A percentile compares a stretch with the other conserved stretches of the same genome.
phyloP scores from a whole-genome alignment of 495 filamentous ascomycete genomes.

The Annulohypoxylon bovei region DNA sequence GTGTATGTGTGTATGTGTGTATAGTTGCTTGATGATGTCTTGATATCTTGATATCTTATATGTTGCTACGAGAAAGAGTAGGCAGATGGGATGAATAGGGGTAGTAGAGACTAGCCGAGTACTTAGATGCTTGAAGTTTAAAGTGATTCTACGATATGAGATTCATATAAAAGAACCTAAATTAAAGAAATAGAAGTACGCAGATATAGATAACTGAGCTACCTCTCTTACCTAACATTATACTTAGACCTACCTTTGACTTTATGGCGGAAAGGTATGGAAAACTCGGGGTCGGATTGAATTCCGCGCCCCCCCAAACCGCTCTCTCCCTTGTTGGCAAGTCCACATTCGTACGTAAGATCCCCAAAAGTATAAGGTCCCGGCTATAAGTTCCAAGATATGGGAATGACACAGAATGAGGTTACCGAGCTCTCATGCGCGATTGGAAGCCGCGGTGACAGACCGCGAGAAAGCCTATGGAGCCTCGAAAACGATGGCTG shows the following conservation, averaged over 20 bases:
- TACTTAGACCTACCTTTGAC: constrained; percentile 2
- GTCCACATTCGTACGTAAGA: constrained; percentile 14
- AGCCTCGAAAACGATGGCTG: constrained; percentile 1
- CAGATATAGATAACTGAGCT: neutral
- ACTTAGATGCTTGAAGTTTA: neutral
- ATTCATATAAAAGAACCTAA: neutral
- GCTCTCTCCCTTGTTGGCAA: neutral
- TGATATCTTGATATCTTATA: neutral
- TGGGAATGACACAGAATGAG: no score
- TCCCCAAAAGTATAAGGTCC: neutral
- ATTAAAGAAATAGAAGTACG: constrained; percentile 2
- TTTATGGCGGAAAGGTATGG: constrained; percentile 26
- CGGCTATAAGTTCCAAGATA: neutral
- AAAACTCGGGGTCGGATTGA: constrained; percentile 31
- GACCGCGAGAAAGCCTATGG: neutral
- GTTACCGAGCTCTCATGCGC: neutral
- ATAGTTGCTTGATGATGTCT: neutral
- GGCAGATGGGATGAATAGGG: neutral
- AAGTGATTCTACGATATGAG: neutral
- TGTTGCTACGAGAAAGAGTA: neutral
- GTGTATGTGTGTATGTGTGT: constrained; percentile 12
- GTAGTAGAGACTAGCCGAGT: neutral
- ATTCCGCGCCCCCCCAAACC: constrained; percentile 28
- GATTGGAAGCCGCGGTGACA: neutral
- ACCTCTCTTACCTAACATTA: neutral